Percentiles rank a stretch among this genome's conserved stretches.
Evolutionary conservation across 2,329 filamentous ascomycete genomes (phyloP).

Genomic region (Diaporthe destruens): DNA sequence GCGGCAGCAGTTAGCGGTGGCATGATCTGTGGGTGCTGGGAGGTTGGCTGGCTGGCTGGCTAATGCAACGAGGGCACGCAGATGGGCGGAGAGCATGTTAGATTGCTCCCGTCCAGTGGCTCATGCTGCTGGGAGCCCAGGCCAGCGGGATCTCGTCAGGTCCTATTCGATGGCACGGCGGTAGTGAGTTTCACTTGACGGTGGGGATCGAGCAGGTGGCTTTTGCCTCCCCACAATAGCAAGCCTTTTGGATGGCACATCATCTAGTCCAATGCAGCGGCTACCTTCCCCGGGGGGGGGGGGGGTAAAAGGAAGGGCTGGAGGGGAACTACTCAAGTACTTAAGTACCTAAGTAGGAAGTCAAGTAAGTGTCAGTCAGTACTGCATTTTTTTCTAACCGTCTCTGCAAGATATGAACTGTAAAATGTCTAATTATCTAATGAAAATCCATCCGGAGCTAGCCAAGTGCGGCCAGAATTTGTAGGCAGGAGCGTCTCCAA

Average conservation of each 20-base stretch:
- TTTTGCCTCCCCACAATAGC: neutral
- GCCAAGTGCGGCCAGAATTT: slow-evolving; percentile 16
- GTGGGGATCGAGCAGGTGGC: slow-evolving; percentile 14
- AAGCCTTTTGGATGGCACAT: slow-evolving; percentile 7
- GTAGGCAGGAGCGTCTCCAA: slow-evolving; percentile 4
- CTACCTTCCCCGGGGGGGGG: slow-evolving; percentile 17
- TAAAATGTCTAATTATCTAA: slow-evolving; percentile 32
- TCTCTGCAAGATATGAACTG: slow-evolving; percentile 9
- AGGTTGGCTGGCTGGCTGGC: slow-evolving; percentile 19
- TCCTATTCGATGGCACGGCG: slow-evolving; percentile 30
- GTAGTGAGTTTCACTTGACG: slow-evolving; percentile 31
- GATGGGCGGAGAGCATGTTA: slow-evolving; percentile 17
- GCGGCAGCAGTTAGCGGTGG: slow-evolving; percentile 6
- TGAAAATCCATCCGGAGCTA: slow-evolving; percentile 19
- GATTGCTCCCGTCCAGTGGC: slow-evolving; percentile 29
- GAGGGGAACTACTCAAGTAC: neutral
- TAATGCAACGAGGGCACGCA: slow-evolving; percentile 25
- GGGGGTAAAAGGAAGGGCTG: neutral
- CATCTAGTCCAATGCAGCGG: slow-evolving; percentile 27
- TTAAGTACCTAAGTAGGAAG: too few species aligned
- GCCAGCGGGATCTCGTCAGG: slow-evolving; percentile 17
- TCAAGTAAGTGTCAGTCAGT: too few species aligned
- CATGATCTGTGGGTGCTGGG: slow-evolving; percentile 9
- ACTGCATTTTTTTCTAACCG: too few species aligned
- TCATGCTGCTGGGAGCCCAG: neutral